Evolutionary conservation across 2,329 filamentous ascomycete genomes (phyloP).

Genomic region (Pseudogymnoascus sp.): DNA sequence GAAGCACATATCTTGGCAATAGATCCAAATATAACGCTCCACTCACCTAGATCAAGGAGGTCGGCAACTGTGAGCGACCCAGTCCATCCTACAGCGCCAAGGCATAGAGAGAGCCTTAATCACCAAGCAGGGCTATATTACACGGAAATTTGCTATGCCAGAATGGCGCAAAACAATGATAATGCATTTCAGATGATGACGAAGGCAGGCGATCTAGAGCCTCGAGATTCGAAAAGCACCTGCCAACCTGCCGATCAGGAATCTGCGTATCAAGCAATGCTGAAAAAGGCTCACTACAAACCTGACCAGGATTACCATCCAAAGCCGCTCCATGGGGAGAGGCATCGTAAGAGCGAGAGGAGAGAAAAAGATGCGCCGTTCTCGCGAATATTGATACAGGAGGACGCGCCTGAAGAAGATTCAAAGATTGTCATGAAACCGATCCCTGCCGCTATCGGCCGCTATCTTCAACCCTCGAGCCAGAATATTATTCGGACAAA

Average conservation of each 20-base stretch:
- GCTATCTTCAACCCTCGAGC: not conserved
- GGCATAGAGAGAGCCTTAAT: not conserved
- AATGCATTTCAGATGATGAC: not conserved
- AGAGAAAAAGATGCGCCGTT: not conserved
- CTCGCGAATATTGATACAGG: not conserved
- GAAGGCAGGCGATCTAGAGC: not conserved
- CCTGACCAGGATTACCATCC: not conserved
- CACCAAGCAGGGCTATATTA: not conserved
- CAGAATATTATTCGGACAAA: slow-evolving; percentile 1
- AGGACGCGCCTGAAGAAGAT: not conserved
- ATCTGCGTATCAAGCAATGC: slow-evolving; percentile 2
- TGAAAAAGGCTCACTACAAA: slow-evolving; percentile 7
- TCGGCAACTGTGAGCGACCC: slow-evolving; percentile 3
- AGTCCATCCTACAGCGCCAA: not conserved
- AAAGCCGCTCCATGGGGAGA: not conserved
- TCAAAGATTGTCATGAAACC: not conserved
- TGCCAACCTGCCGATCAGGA: not conserved
- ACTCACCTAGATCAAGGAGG: not conserved
- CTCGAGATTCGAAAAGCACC: not conserved
- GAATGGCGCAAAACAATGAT: not conserved
- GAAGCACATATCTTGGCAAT: not conserved
- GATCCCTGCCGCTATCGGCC: not conserved
- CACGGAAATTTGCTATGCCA: not conserved
- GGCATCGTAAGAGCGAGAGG: not conserved
- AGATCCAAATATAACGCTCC: not conserved